These are phyloP conservation scores for Hyphodiscus sp. DNA, from an alignment of 2,329 filamentous ascomycete species.

Conservation along the genomic window DNA sequence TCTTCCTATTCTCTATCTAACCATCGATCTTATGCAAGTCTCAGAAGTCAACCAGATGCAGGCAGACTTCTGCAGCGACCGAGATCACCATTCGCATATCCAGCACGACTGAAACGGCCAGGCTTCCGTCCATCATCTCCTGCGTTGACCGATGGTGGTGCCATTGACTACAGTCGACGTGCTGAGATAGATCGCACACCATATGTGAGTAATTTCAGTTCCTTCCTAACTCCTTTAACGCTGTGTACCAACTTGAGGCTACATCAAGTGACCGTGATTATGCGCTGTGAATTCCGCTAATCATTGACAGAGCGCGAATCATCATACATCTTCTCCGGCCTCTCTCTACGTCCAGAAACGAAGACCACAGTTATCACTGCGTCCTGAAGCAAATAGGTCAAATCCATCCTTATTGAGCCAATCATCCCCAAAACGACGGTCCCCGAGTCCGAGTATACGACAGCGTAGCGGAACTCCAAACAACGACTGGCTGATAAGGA, in stretches of 20 bases:
- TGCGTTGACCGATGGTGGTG: constrained; percentile 29
- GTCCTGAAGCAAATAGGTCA: constrained; percentile 26
- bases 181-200: constrained; percentile 27
- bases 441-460: constrained; percentile 19
- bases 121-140: constrained; percentile 34
- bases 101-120: constrained; percentile 49
- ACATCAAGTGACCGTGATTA: background rate
- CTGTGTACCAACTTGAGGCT: background rate
- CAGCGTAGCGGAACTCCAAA: constrained; percentile 11
- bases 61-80: constrained; percentile 41
- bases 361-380: constrained; percentile 20
- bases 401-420: constrained; percentile 24
- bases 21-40: constrained; percentile 41
- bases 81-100: constrained; percentile 53
- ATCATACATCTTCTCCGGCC: constrained; percentile 25
- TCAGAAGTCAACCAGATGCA: constrained; percentile 41
- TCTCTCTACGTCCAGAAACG: constrained; percentile 27
- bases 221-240: background rate
- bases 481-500: constrained; percentile 20
- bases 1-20: constrained; percentile 35
- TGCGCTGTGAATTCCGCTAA: background rate
- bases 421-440: constrained; percentile 22
- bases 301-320: constrained; percentile 15
- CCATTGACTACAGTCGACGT: constrained; percentile 27
- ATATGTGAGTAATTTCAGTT: constrained; percentile 21